These are phyloP conservation scores for Aurantiochytrium sp. DNA, from an alignment of 108 stramenopile species.

Conservation along the genomic window DNA sequence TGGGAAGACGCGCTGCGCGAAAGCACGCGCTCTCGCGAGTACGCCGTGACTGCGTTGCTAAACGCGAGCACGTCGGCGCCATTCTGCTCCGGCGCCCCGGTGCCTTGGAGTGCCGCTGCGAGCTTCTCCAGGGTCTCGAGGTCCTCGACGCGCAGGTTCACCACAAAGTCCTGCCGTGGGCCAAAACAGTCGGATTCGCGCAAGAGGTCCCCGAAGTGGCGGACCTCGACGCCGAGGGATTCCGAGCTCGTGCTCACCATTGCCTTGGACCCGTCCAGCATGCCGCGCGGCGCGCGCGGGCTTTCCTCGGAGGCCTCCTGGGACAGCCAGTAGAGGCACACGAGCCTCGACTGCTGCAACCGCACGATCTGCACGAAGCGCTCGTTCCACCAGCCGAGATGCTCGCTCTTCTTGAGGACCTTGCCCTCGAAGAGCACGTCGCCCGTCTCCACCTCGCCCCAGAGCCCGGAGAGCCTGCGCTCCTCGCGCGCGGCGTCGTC, in stretches of 20 bases:
- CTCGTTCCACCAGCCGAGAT: not conserved
- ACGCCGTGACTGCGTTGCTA: not conserved
- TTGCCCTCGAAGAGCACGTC: slow-evolving; percentile 29
- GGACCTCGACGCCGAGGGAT: not conserved
- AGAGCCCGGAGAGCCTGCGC: not conserved
- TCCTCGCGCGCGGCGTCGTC: no score
- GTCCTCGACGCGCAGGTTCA: not conserved
- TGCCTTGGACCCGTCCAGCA: not conserved
- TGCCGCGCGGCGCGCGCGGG: not conserved
- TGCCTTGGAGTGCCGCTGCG: not conserved
- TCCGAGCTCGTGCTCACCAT: not conserved
- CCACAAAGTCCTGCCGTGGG: not conserved
- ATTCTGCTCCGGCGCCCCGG: not conserved
- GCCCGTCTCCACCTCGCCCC: not conserved
- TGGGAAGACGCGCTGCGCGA: no score
- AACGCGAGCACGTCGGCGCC: not conserved
- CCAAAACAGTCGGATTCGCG: slow-evolving; percentile 22
- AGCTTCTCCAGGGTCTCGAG: not conserved
- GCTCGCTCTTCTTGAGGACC: not conserved
- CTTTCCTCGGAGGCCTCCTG: not conserved
- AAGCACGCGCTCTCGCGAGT: not conserved
- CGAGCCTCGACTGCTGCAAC: not conserved
- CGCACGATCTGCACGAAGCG: not conserved
- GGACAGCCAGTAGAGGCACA: not conserved
- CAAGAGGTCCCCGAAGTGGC: not conserved